Conservation (phyloP, 352 stramenopile genomes). For the Globisporangium splendens region DNA sequence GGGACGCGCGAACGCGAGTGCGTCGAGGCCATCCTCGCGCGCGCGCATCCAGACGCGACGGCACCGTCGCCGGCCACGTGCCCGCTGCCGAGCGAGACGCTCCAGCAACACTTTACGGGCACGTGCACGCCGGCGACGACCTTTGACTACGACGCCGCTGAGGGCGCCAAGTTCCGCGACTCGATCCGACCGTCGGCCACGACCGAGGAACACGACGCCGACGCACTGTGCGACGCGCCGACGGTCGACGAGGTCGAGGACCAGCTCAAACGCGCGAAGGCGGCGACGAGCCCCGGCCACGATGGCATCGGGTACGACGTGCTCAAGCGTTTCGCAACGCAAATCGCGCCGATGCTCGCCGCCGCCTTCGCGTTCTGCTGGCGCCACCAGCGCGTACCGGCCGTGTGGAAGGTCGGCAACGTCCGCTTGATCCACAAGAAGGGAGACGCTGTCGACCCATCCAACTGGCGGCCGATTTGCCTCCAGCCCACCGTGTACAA, state of each 20-base stretch:
- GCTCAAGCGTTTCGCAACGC: conserved; percentile 1
- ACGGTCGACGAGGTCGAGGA: conserved; percentile 22
- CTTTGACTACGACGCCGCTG: no score
- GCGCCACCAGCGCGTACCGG: conserved; percentile 7
- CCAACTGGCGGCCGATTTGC: conserved; percentile 26
- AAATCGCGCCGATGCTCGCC: conserved; percentile 14
- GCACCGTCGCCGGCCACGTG: no score
- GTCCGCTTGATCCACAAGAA: conserved; percentile 27
- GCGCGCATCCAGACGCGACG: no score
- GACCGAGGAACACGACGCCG: no score
- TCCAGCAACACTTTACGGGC: no score
- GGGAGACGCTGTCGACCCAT: conserved; percentile 2
- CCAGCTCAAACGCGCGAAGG: conserved; percentile 6
- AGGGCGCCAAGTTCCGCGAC: background rate
- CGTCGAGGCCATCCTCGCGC: no score
- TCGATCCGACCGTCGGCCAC: background rate
- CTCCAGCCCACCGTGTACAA: conserved; percentile 35
- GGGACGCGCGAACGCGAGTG: no score
- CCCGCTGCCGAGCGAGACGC: no score
- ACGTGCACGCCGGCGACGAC: no score
- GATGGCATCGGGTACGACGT: no score
- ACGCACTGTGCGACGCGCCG: background rate
- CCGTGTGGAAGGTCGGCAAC: conserved; percentile 17
- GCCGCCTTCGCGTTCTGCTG: conserved; percentile 19
- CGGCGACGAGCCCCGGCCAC: conserved; percentile 1